Conservation (phyloP, 805 yeast species). For the Schizosaccharomyces octosporus region DNA sequence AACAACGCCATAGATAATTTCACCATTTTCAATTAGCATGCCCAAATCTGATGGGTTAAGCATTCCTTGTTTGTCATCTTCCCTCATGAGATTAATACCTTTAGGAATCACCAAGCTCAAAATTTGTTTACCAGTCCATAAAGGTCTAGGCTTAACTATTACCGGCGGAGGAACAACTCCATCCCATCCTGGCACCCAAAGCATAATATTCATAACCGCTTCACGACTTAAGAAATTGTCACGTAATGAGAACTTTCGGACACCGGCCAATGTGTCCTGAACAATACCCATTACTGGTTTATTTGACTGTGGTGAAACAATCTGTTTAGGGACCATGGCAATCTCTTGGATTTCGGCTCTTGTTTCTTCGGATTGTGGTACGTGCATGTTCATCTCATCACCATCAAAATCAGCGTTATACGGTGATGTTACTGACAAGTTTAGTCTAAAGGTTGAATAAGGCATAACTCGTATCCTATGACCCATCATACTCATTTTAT, state of each 20-base stretch:
- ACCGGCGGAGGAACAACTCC: constrained; percentile 95
- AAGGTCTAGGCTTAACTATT: constrained; percentile 72
- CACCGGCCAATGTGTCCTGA: constrained; percentile 93
- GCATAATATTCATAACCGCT: constrained; percentile 85
- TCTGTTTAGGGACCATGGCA: constrained; percentile 92
- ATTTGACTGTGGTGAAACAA: constrained; percentile 93
- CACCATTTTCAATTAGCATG: constrained; percentile 87
- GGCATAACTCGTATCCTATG: constrained; percentile 98
- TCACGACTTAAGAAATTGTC: constrained; percentile 74
- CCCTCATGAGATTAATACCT: constrained; percentile 84
- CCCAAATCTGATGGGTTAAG: constrained; percentile 80
- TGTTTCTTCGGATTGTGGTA: constrained; percentile 94
- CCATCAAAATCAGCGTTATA: constrained; percentile 99
- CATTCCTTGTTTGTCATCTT: constrained; percentile 69
- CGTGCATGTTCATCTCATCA: constrained; percentile 98
- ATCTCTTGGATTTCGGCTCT: constrained; percentile 86
- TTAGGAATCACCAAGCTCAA: constrained; percentile 79
- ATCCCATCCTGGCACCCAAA: constrained; percentile 98
- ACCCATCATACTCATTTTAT: constrained; percentile 99
- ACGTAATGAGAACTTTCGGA: constrained; percentile 81
- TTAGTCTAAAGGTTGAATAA: constrained; percentile 86
- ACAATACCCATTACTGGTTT: constrained; percentile 99
- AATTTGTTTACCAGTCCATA: constrained; percentile 95
- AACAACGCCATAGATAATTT: constrained; percentile 90
- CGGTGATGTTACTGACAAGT: constrained; percentile 94